Percentiles rank a stretch among this genome's conserved stretches.
Evolutionary conservation across 2,329 filamentous ascomycete genomes (phyloP).

Genomic region (Neofusicoccum parvum): DNA sequence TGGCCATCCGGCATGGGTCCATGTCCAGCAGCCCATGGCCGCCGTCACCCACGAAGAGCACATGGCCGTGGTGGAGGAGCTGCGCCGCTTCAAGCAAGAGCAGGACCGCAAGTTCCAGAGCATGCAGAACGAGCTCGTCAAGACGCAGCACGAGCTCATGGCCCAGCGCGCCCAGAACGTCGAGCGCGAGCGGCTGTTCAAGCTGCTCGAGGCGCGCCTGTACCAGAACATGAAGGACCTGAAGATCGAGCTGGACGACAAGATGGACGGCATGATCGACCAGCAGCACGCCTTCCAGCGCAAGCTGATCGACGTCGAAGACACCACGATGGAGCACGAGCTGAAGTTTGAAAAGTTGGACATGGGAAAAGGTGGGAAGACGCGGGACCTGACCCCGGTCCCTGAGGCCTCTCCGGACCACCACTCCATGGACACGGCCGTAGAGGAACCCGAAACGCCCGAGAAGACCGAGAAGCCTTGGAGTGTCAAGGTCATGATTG

Average conservation of each 20-base stretch:
- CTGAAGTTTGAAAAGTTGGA: slow-evolving; percentile 41
- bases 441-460: slow-evolving; percentile 30
- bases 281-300: slow-evolving; percentile 41
- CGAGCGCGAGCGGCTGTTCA: slow-evolving; percentile 37
- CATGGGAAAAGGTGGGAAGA: slow-evolving; percentile 24
- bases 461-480: slow-evolving; percentile 40
- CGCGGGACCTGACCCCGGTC: background rate
- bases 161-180: slow-evolving; percentile 37
- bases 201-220: slow-evolving; percentile 37
- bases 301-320: slow-evolving; percentile 41
- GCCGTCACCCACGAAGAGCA: slow-evolving; percentile 41
- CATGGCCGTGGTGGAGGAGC: slow-evolving; percentile 37
- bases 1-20: slow-evolving; percentile 52
- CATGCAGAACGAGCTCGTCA: slow-evolving; percentile 34
- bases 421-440: slow-evolving; percentile 21
- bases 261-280: slow-evolving; percentile 44
- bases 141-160: slow-evolving; percentile 27
- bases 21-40: slow-evolving; percentile 39
- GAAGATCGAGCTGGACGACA: slow-evolving; percentile 44
- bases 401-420: slow-evolving; percentile 7
- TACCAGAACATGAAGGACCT: slow-evolving; percentile 42
- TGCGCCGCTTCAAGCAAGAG: slow-evolving; percentile 39
- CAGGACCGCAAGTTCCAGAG: slow-evolving; percentile 33
- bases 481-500: slow-evolving; percentile 41
- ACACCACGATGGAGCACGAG: slow-evolving; percentile 43